Evolutionary conservation across 2,329 filamentous ascomycete species (phyloP).

Genomic region (Fusarium miscanthi): DNA sequence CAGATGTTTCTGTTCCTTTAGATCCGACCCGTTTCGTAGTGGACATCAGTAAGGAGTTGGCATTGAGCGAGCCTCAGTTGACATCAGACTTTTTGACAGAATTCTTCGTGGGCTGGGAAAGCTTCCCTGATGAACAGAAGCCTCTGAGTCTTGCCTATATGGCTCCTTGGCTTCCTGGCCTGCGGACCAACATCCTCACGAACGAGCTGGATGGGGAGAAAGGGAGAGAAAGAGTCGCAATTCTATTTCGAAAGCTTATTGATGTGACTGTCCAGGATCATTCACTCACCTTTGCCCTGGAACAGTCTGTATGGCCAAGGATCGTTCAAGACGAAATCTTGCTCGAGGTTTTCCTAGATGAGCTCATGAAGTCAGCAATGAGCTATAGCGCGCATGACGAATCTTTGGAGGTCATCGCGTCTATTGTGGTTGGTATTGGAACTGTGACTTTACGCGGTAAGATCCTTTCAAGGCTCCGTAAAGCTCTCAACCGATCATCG

Average conservation of each 20-base stretch:
- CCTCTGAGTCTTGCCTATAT: constrained; percentile 75
- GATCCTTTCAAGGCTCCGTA: constrained; percentile 72
- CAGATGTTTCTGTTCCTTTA: constrained; percentile 71
- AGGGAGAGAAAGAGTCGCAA: constrained; percentile 71
- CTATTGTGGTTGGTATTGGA: constrained; percentile 71
- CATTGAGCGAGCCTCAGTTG: constrained; percentile 72
- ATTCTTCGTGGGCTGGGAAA: constrained; percentile 79
- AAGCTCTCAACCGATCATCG: constrained; percentile 74
- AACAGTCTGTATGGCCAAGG: constrained; percentile 73
- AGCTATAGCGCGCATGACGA: constrained; percentile 68
- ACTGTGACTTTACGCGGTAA: constrained; percentile 74
- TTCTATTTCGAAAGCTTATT: constrained; percentile 73
- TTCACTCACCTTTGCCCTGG: constrained; percentile 68
- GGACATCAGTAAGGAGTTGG: constrained; percentile 72
- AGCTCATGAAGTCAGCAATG: constrained; percentile 72
- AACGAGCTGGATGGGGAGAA: constrained; percentile 73
- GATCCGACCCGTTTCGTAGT: constrained; percentile 74
- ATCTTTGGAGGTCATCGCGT: constrained; percentile 69
- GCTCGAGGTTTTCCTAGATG: constrained; percentile 74
- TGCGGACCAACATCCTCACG: constrained; percentile 69
- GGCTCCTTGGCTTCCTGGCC: constrained; percentile 73
- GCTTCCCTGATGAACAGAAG: constrained; percentile 74
- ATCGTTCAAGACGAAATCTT: constrained; percentile 73
- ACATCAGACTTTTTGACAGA: constrained; percentile 78
- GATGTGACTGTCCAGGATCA: constrained; percentile 72